Conservation (phyloP, 176 grass and related monocot species). For the Cenchrus fungigraminus region DNA sequence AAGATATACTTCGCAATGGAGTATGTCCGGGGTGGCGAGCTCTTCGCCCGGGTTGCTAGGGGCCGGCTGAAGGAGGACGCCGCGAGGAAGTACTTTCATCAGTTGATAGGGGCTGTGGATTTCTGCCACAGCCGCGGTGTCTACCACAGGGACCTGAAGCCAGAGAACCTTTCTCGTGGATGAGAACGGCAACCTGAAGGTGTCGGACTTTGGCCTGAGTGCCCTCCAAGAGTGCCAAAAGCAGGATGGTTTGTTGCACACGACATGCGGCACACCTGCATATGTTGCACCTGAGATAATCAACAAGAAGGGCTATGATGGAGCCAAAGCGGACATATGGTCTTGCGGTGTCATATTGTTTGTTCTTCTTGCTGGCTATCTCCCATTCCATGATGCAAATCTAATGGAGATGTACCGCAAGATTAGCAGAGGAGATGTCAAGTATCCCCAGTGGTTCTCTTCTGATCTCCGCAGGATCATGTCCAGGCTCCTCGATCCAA, state of each 20-base stretch:
- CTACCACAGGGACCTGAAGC: conserved; percentile 91
- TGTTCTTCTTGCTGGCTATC: conserved; percentile 77
- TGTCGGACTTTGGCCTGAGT: conserved; percentile 80
- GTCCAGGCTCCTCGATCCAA: conserved; percentile 73
- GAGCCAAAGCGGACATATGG: conserved; percentile 92
- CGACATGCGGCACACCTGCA: conserved; percentile 78
- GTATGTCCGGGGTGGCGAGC: conserved; percentile 81
- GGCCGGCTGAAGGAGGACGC: conserved; percentile 71
- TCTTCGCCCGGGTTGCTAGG: conserved; percentile 66
- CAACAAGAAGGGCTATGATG: conserved; percentile 86
- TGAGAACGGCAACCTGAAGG: conserved; percentile 87
- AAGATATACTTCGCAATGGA: conserved; percentile 96
- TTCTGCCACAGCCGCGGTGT: conserved; percentile 94
- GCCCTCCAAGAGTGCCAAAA: conserved; percentile 70
- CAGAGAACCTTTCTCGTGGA: conserved; percentile 88
- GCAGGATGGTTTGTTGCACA: conserved; percentile 81
- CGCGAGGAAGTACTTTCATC: conserved; percentile 76
- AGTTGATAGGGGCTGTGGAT: conserved; percentile 73
- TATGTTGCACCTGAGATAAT: conserved; percentile 91
- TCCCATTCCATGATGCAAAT: conserved; percentile 87
- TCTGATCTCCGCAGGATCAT: conserved; percentile 61
- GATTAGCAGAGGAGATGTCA: conserved; percentile 75
- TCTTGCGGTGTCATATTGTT: conserved; percentile 90
- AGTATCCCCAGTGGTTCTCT: conserved; percentile 73
- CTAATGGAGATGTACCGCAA: conserved; percentile 93